Percentiles rank a stretch among this genome's conserved stretches.
phyloP scores from a whole-genome alignment of 345 rosid genomes.

The Clarkia xantiana region DNA sequence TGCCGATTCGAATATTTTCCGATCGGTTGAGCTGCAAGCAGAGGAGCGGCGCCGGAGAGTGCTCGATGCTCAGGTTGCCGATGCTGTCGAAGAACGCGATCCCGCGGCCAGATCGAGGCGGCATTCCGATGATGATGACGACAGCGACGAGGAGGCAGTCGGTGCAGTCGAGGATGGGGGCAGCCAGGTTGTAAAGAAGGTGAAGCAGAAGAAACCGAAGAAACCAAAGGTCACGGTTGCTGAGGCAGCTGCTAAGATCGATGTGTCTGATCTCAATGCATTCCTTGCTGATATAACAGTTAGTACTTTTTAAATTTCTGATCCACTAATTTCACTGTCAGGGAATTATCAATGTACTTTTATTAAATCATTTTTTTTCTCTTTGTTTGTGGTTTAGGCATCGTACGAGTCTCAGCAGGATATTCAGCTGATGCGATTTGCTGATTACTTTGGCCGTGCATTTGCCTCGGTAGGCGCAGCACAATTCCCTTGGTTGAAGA shows the following conservation, averaged over 20 bases:
- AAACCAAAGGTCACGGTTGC: conserved; percentile 51
- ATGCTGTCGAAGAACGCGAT: conserved; percentile 5
- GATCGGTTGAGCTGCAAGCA: conserved; percentile 34
- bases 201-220: conserved; percentile 44
- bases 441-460: conserved; percentile 63
- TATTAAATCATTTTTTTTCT: neutral
- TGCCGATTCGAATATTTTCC: conserved; percentile 27
- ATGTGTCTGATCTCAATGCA: conserved; percentile 33
- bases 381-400: conserved; percentile 16
- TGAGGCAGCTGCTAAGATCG: conserved; percentile 51
- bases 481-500: conserved; percentile 68
- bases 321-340: too few species aligned
- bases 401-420: conserved; percentile 53
- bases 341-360: too few species aligned
- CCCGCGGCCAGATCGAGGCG: conserved; percentile 23
- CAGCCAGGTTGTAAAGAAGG: conserved; percentile 27
- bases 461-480: conserved; percentile 40
- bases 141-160: conserved; percentile 19
- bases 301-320: neutral
- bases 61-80: conserved; percentile 18
- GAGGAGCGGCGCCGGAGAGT: conserved; percentile 47
- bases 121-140: conserved; percentile 26
- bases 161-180: conserved; percentile 12
- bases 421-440: conserved; percentile 59
- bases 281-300: conserved; percentile 50